phyloP scores from a whole-genome alignment of 2,329 filamentous ascomycete genomes.

The Aspergillus uvarum region DNA sequence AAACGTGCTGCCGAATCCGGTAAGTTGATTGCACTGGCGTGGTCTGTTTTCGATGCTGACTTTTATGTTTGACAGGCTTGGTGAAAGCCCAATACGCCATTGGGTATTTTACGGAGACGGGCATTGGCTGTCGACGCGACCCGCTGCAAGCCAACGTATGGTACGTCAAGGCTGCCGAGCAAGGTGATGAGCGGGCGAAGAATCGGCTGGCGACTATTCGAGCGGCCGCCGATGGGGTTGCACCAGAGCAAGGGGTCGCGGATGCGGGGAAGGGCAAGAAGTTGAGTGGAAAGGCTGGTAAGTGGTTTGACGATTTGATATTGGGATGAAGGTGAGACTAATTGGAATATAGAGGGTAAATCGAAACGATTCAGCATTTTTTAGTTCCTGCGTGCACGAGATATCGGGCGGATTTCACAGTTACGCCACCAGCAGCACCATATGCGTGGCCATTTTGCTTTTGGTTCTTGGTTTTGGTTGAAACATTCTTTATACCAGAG shows the following conservation, averaged over 20 bases:
- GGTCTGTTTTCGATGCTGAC: neutral
- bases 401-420: neutral
- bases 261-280: constrained; percentile 9
- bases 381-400: neutral
- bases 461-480: neutral
- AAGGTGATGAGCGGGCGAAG: constrained; percentile 85
- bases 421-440: neutral
- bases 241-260: constrained; percentile 31
- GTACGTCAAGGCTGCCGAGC: constrained; percentile 94
- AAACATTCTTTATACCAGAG: neutral
- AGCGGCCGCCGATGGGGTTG: constrained; percentile 67
- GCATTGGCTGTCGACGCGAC: constrained; percentile 90
- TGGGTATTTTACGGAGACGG: constrained; percentile 98
- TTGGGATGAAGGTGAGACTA: neutral
- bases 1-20: constrained; percentile 80
- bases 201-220: constrained; percentile 83
- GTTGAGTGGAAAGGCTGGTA: constrained; percentile 12
- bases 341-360: neutral
- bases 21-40: constrained; percentile 48
- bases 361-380: constrained; percentile 3
- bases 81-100: constrained; percentile 85
- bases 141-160: constrained; percentile 96
- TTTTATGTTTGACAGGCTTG: constrained; percentile 36
- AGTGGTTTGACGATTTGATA: neutral
- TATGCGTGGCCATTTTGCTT: neutral